Evolutionary conservation across 331 rosid species (phyloP).

Genomic region (Ulmus americana): DNA sequence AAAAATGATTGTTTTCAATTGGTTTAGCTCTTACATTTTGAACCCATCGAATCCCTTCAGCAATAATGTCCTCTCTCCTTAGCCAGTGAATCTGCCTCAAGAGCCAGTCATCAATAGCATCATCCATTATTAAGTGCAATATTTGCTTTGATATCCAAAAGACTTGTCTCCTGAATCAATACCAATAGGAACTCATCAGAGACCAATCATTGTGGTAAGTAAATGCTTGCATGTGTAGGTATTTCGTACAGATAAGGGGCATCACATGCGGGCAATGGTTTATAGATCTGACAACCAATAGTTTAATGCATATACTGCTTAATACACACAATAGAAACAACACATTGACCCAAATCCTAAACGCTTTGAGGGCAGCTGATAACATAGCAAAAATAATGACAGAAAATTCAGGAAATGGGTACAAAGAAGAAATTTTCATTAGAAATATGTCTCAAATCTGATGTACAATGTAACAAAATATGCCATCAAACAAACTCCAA

Average conservation of each 20-base stretch:
- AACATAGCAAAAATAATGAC: not conserved
- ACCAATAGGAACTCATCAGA: conserved; percentile 14
- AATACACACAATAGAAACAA: not conserved
- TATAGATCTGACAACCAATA: not conserved
- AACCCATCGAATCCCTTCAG: conserved; percentile 84
- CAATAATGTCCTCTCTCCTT: conserved; percentile 67
- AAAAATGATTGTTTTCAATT: conserved; percentile 9
- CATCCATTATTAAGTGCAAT: conserved; percentile 85
- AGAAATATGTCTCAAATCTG: not conserved
- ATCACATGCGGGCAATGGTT: not conserved
- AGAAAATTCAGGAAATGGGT: not conserved
- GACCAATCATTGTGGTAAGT: conserved; percentile 10
- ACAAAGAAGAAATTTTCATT: not conserved
- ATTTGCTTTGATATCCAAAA: conserved; percentile 98
- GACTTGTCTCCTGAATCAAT: conserved; percentile 78
- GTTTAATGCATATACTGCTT: not conserved
- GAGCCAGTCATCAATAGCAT: conserved; percentile 95
- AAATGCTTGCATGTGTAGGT: not conserved
- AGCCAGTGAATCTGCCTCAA: conserved; percentile 79
- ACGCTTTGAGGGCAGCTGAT: not conserved
- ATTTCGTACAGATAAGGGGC: not conserved
- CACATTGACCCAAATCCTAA: not conserved
- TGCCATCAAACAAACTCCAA: not conserved
- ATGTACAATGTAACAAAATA: not conserved
- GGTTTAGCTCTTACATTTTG: conserved; percentile 70